Conservation (phyloP, 1,284 basidiomycete genomes). For the Sphaerobolus stellatus region DNA sequence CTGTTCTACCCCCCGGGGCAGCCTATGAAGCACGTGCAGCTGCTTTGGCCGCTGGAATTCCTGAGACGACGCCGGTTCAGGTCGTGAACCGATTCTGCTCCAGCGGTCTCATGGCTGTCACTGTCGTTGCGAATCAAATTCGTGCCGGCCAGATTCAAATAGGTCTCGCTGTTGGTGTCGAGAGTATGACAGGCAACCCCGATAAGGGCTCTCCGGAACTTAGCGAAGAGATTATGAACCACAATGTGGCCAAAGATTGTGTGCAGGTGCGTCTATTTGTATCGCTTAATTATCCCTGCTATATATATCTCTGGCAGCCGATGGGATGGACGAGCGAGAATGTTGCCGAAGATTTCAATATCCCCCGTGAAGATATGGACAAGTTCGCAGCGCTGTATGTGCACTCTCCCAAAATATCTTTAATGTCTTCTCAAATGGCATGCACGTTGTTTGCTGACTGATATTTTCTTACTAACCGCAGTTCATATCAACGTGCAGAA, state of each 20-base stretch:
- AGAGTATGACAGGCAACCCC: slow-evolving; percentile 79
- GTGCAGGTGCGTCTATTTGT: slow-evolving; percentile 9
- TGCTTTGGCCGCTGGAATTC: slow-evolving; percentile 79
- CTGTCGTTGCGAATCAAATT: slow-evolving; percentile 79
- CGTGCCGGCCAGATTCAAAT: slow-evolving; percentile 80
- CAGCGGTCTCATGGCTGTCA: slow-evolving; percentile 72
- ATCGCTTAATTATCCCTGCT: background rate
- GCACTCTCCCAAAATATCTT: background rate
- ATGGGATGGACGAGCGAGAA: slow-evolving; percentile 91
- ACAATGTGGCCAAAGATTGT: slow-evolving; percentile 57
- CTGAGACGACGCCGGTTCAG: slow-evolving; percentile 73
- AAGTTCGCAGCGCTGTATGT: slow-evolving; percentile 63
- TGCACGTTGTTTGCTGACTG: background rate
- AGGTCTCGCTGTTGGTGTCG: slow-evolving; percentile 81
- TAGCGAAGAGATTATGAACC: slow-evolving; percentile 56
- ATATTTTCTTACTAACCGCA: slow-evolving; percentile 7
- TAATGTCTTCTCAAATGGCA: background rate
- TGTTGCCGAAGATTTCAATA: slow-evolving; percentile 74
- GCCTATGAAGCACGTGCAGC: slow-evolving; percentile 71
- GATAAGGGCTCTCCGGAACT: slow-evolving; percentile 62
- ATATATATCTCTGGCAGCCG: slow-evolving; percentile 40
- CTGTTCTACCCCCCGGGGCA: slow-evolving; percentile 59
- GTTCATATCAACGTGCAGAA: slow-evolving; percentile 77
- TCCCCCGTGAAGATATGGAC: slow-evolving; percentile 85
- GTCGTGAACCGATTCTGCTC: slow-evolving; percentile 80